Percentiles rank a stretch among this genome's conserved stretches.
phyloP scores from a whole-genome alignment of 805 yeast genomes.

The Suhomyces kilbournensis region DNA sequence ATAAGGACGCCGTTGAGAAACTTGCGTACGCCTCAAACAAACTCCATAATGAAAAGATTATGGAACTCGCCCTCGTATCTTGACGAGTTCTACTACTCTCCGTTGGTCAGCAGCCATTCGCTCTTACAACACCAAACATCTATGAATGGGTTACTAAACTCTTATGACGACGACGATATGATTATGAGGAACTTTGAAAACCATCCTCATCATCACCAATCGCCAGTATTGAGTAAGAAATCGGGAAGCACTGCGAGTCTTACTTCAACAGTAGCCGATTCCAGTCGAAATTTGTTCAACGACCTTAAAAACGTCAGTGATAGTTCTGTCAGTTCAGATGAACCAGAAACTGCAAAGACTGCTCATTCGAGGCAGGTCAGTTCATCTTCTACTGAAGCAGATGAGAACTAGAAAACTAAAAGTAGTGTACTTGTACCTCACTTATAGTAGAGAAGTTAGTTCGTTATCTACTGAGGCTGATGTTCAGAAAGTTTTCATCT shows the following conservation, averaged over 20 bases:
- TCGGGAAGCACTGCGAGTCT: conserved; percentile 2
- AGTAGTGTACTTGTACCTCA: too few species aligned
- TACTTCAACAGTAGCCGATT: conserved; percentile 4
- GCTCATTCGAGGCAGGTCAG: conserved; percentile 1
- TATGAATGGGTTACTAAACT: conserved; percentile 22
- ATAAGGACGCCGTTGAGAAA: conserved; percentile 35
- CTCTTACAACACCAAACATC: conserved; percentile 5
- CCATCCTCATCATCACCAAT: conserved; percentile 15
- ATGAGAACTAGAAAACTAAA: background rate
- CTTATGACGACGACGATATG: conserved; percentile 48
- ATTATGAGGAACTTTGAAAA: conserved; percentile 39
- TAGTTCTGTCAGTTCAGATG: conserved; percentile 3
- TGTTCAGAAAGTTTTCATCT: background rate
- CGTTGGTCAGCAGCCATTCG: conserved; percentile 11
- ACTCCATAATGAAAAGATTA: conserved; percentile 47
- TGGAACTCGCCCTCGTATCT: conserved; percentile 68
- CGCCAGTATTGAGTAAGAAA: conserved; percentile 8
- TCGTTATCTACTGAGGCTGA: conserved; percentile 11
- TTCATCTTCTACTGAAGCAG: conserved; percentile 10
- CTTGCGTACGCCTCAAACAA: conserved; percentile 40
- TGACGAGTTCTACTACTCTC: conserved; percentile 63
- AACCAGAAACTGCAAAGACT: background rate
- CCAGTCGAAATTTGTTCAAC: conserved; percentile 18
- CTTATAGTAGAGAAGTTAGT: background rate
- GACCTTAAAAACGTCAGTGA: conserved; percentile 18